Base-by-base conservation (phyloP, 2,329 filamentous ascomycete species). In the Trichoderma breve region DNA sequence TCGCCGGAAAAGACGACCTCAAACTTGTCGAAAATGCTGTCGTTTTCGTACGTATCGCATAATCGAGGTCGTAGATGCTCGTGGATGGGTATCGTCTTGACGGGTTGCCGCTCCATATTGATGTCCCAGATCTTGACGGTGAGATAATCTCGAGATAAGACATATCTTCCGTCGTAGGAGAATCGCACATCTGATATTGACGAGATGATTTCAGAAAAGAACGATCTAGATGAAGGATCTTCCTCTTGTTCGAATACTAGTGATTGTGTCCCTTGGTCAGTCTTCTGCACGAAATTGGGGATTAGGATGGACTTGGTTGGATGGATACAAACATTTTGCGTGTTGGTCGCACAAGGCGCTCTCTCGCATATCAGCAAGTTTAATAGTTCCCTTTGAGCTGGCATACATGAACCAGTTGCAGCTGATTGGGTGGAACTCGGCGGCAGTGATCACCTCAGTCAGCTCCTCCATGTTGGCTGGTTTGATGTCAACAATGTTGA, bases 351-450 rank as follows among this genome's bases (percentile, higher is more conserved):
- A 99, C 67, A 99, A 86, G 34, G 96, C 96, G 79, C 94, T 97
- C 86, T 98, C 93, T 78, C 96, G 91, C 96, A 99, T 99, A 79
- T 99, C 96, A 62, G 96, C 96, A 77, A 99, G 87, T 85, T 99
- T 99, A 85, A 99, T 98, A 43, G 96, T 98, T 73, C 96, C 96
- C 84, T 99, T 99, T 73, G 95, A 98, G 83, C 95, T 98, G 77
- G 96, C 96, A 82, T 98, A 99, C 95, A 99, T 99, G 85, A 99
- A 98, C 94, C 94, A 97, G 84, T 99, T 98, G 88, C 96, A 99
- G 86, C 95, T 97, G 79, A 91, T 87, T 6, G 96, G 96, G 80
- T 99, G 96, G 79, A 99, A 99, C 80, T 99, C 96, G 69, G 96
- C 96, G 55, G 96, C 96, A 14, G 96, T 99, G 80, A 99, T 98